Base-by-base conservation (phyloP, 495 filamentous ascomycete species). In the Talaromyces trachyspermus region DNA sequence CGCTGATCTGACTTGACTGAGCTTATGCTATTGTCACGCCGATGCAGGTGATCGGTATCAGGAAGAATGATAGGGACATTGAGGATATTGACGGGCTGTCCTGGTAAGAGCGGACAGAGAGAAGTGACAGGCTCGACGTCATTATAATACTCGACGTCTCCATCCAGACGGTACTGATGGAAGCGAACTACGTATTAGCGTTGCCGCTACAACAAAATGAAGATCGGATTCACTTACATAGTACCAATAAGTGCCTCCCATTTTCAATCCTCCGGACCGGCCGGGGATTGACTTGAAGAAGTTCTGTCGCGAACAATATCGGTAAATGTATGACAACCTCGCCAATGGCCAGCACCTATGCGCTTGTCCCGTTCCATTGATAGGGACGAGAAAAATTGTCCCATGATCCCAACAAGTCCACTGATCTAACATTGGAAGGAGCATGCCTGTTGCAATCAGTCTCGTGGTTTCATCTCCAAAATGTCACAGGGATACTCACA, bases 221-320 rank as follows among this genome's bases (percentile, higher is more conserved):
- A 11, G 11, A 20, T 35, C n/a, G n/a, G n/a, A n/a, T n/a, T n/a
- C n/a, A 60, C 88, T 66, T 65, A 92, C 88, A 67, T 89, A 95
- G 69, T 94, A 95, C 77, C 89, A 95, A 65, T 95, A 95, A 7
- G 80, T 89, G n/a, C 81, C 80, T 22, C 89, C 89, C 86, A 92
- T 92, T 63, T 85, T 92, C 47, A 95, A 72, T 18, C 84, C 89
- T 23, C 89, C 89, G 25, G 76, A 75, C 46, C 89, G 78, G 56
- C 79, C 80, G 33, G 72, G 64, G 63, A 65, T 36, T 69, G 65
- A 35, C 71, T 63, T n/a, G 53, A 39, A 11, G 70, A 57, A 45
- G 85, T 75, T 17, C 88, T 88, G 60, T 95, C 89, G 51, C 82
- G 86, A 48, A 86, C 78, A 53, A 92, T 94, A 58, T 91, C 80